Evolutionary conservation across 306 rosid species (phyloP).

Genomic region (Vigna trinervia): DNA sequence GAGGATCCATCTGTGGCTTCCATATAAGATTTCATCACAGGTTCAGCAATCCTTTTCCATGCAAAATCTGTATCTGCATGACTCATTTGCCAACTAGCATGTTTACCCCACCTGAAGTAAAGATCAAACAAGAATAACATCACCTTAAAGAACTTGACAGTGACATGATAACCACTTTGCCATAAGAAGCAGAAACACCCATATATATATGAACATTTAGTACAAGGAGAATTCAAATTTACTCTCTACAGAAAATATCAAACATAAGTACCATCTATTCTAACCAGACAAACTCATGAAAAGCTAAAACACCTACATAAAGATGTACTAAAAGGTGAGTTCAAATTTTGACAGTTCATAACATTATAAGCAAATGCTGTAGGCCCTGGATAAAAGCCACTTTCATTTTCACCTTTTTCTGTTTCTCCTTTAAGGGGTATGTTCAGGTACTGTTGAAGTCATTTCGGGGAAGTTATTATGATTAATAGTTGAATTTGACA

Average conservation of each 20-base stretch:
- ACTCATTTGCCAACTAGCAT: constrained; percentile 71
- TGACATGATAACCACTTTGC: constrained; percentile 21
- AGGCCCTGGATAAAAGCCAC: background rate
- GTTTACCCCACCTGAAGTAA: constrained; percentile 66
- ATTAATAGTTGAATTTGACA: constrained; percentile 22
- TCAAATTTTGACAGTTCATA: constrained; percentile 18
- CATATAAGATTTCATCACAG: constrained; percentile 76
- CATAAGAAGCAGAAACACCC: constrained; percentile 2
- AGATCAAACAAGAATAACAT: constrained; percentile 28
- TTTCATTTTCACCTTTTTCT: background rate
- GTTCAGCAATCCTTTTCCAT: constrained; percentile 84
- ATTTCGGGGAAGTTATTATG: constrained; percentile 2
- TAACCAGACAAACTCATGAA: constrained; percentile 18
- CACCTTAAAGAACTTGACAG: constrained; percentile 23
- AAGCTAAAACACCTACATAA: background rate
- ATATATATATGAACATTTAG: background rate
- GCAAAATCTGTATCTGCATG: constrained; percentile 62
- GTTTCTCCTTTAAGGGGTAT: background rate
- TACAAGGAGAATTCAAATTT: background rate
- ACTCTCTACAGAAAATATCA: constrained; percentile 9
- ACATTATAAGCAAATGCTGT: constrained; percentile 14
- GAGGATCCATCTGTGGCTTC: constrained; percentile 88
- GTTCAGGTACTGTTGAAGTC: background rate
- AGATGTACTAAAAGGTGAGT: constrained; percentile 3
- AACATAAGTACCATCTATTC: constrained; percentile 21